These are phyloP conservation scores for Macadamia tetraphylla DNA, from an alignment of 164 flowering plant species.

Conservation along the genomic window DNA sequence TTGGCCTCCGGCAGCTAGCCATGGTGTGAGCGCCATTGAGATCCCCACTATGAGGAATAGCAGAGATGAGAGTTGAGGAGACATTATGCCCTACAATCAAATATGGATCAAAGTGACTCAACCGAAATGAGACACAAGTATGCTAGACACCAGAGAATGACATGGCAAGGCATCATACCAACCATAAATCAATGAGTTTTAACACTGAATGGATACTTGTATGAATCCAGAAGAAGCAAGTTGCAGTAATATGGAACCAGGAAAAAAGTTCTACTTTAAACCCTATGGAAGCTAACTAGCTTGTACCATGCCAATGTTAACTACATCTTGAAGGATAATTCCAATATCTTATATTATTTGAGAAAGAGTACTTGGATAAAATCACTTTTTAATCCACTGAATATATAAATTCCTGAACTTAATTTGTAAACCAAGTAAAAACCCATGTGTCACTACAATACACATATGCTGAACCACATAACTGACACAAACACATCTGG, in stretches of 20 bases:
- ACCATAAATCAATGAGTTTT: neutral
- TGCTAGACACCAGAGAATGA: neutral
- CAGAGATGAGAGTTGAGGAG: conserved; percentile 88
- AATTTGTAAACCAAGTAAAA: too few relatives aligned
- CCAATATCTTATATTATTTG: too few relatives aligned
- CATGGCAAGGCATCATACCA: neutral
- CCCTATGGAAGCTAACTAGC: neutral
- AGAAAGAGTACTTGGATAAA: too few relatives aligned
- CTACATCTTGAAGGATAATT: neutral
- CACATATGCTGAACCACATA: too few relatives aligned
- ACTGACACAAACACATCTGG: too few relatives aligned
- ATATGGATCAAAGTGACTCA: conserved; percentile 2
- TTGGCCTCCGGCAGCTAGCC: conserved; percentile 98
- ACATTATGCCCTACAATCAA: conserved; percentile 81
- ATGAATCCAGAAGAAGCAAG: too few relatives aligned
- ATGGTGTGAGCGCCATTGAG: conserved; percentile 98
- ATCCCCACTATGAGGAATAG: conserved; percentile 98
- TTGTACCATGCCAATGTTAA: neutral
- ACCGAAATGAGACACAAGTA: neutral
- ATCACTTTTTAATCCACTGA: too few relatives aligned
- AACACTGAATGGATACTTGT: neutral
- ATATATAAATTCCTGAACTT: too few relatives aligned
- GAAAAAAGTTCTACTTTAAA: neutral
- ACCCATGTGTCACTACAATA: too few relatives aligned
- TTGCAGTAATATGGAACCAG: too few relatives aligned